A percentile compares a stretch with the other conserved stretches of the same genome.
These are phyloP conservation scores for Moelleriella libera DNA, from an alignment of 2,329 filamentous ascomycete genomes.

Conservation along the genomic window DNA sequence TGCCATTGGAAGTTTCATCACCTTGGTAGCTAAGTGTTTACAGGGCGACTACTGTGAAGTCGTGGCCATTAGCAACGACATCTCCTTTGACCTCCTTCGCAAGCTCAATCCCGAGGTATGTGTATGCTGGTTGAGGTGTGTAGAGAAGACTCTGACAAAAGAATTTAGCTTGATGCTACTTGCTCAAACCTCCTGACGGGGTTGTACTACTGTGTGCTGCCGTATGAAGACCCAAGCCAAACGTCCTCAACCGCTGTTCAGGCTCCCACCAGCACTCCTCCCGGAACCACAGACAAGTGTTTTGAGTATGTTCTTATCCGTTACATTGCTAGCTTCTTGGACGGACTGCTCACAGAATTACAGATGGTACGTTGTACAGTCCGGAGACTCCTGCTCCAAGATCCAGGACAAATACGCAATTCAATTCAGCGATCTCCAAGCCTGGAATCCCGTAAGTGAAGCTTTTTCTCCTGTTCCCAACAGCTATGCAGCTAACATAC, in stretches of 20 bases:
- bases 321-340: neutral
- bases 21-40: neutral
- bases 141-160: neutral
- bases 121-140: neutral
- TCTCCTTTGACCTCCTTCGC: conserved; percentile 1
- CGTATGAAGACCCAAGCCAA: neutral
- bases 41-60: conserved; percentile 2
- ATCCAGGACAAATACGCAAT: conserved; percentile 1
- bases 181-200: conserved; percentile 1
- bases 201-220: conserved; percentile 1
- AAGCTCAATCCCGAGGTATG: conserved; percentile 1
- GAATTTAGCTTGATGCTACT: neutral
- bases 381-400: conserved; percentile 1
- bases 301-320: conserved; percentile 1
- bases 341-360: neutral
- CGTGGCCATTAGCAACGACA: neutral
- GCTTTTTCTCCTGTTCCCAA: neutral
- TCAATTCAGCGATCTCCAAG: neutral
- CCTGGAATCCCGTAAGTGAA: conserved; percentile 1
- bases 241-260: neutral
- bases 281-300: conserved; percentile 1
- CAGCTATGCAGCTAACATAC: neutral
- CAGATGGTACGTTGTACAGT: conserved; percentile 1
- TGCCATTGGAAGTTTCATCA: neutral
- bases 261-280: neutral